phyloP scores from a whole-genome alignment of 805 yeast species.

The Lipomyces yamadae region DNA sequence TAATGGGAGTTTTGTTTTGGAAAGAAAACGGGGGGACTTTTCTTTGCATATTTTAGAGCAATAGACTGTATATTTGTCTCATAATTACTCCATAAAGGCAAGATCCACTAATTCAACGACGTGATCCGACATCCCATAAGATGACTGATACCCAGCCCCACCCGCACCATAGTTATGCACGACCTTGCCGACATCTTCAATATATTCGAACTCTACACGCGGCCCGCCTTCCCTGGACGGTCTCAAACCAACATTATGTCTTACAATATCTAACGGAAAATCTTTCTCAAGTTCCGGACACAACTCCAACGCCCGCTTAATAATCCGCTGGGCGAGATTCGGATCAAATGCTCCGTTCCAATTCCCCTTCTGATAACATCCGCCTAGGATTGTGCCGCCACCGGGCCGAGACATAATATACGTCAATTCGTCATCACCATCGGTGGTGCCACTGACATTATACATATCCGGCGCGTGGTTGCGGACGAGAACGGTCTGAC shows the following conservation, averaged over 20 bases:
- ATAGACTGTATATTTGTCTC: background rate
- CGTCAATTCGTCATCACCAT: conserved; percentile 35
- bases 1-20: background rate
- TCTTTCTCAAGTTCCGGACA: conserved; percentile 51
- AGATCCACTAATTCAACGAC: conserved; percentile 44
- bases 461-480: conserved; percentile 37
- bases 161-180: conserved; percentile 73
- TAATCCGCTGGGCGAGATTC: conserved; percentile 63
- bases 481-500: conserved; percentile 74
- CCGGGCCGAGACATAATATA: conserved; percentile 48
- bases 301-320: conserved; percentile 50
- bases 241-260: conserved; percentile 74
- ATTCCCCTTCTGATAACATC: conserved; percentile 66
- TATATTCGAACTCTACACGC: conserved; percentile 62
- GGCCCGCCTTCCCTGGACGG: conserved; percentile 80
- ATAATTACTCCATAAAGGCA: conserved; percentile 14
- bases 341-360: conserved; percentile 65
- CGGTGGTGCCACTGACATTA: conserved; percentile 26
- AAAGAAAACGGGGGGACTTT: background rate
- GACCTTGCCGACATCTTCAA: conserved; percentile 47
- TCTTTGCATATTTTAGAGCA: background rate
- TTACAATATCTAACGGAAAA: conserved; percentile 55
- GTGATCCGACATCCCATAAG: conserved; percentile 64
- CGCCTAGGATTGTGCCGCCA: conserved; percentile 75
- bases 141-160: conserved; percentile 78